A percentile compares a stretch with the other conserved stretches of the same genome.
These are phyloP conservation scores for Plectranthus barbatus DNA, from an alignment of 257 asterid species.

Conservation along the genomic window DNA sequence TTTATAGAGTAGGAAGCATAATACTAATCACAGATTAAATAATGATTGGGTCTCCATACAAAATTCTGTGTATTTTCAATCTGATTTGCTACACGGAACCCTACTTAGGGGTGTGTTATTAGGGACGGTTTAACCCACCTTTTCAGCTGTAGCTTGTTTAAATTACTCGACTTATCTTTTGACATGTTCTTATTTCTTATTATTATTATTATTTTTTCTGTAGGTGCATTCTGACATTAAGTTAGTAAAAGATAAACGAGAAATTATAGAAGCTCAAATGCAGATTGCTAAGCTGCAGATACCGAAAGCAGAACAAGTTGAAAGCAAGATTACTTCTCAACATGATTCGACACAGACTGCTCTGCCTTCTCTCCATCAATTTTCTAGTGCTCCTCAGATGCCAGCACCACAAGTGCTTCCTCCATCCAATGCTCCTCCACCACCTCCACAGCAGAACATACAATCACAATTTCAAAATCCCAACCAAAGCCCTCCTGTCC, in stretches of 20 bases:
- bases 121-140: neutral
- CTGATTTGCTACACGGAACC: neutral
- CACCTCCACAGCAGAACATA: conserved; percentile 42
- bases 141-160: neutral
- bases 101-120: neutral
- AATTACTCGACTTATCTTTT: neutral
- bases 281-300: conserved; percentile 57
- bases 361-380: conserved; percentile 45
- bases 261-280: conserved; percentile 58
- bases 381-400: conserved; percentile 31
- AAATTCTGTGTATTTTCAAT: neutral
- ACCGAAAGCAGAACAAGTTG: conserved; percentile 49
- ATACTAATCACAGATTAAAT: neutral
- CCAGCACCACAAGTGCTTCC: conserved; percentile 37
- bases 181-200: neutral
- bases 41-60: neutral
- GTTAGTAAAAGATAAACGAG: conserved; percentile 70
- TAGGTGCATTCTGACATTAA: conserved; percentile 78
- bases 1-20: neutral
- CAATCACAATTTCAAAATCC: conserved; percentile 51
- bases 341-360: conserved; percentile 39
- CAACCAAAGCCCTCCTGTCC: conserved; percentile 43
- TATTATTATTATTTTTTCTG: conserved; percentile 18
- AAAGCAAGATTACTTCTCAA: conserved; percentile 31
- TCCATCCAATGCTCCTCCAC: conserved; percentile 48